phyloP scores from a whole-genome alignment of 2,329 filamentous ascomycete species.

The Aureobasidium subglaciale region DNA sequence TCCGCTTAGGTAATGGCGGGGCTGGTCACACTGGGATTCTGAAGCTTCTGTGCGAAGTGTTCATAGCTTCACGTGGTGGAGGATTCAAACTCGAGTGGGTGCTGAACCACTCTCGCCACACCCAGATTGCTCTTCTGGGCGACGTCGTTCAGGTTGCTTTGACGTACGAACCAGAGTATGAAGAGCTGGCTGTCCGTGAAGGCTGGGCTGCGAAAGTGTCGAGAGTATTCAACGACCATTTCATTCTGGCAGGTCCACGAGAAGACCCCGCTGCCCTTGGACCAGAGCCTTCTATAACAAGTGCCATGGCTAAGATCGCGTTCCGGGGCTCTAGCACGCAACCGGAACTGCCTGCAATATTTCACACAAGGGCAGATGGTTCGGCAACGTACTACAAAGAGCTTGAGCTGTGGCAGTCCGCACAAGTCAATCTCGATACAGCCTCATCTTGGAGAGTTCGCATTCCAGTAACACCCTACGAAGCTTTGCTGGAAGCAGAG shows the following conservation, averaged over 20 bases:
- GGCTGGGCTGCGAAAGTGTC: constrained; percentile 19
- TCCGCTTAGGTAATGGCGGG: constrained; percentile 22
- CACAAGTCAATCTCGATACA: background rate
- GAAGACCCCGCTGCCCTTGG: constrained; percentile 9
- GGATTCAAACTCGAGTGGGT: constrained; percentile 22
- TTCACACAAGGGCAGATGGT: constrained; percentile 21
- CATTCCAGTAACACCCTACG: constrained; percentile 19
- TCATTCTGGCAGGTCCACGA: constrained; percentile 20
- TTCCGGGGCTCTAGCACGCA: background rate
- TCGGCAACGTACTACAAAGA: constrained; percentile 22
- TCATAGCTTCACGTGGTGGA: constrained; percentile 16
- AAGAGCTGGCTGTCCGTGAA: constrained; percentile 19
- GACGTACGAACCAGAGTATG: constrained; percentile 23
- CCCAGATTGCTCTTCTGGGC: constrained; percentile 21
- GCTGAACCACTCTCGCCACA: constrained; percentile 21
- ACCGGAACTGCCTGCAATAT: background rate
- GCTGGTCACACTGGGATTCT: constrained; percentile 23
- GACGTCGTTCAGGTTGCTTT: constrained; percentile 22
- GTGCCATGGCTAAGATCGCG: background rate
- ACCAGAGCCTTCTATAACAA: too few species aligned
- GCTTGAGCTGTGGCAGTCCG: constrained; percentile 17
- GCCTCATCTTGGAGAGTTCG: constrained; percentile 16
- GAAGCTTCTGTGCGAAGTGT: constrained; percentile 15
- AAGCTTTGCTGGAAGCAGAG: constrained; percentile 20
- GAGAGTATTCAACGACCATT: constrained; percentile 23